Percentiles rank a stretch among this genome's conserved stretches.
phyloP scores from a whole-genome alignment of 768 basidiomycete species.

The Leccinum imitatum region DNA sequence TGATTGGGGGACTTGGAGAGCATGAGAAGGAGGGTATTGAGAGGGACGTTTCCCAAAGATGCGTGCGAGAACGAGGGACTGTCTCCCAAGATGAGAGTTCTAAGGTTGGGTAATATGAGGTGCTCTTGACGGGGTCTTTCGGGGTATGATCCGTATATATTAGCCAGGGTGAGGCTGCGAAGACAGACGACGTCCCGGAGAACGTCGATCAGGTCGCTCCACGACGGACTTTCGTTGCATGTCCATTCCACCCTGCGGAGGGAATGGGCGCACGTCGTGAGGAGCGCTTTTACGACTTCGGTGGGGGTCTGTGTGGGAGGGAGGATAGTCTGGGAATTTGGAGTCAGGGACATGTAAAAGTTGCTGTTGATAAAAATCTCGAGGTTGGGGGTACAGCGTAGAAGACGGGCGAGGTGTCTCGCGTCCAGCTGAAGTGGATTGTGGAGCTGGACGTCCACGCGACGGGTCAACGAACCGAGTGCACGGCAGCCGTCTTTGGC shows the following conservation, averaged over 20 bases:
- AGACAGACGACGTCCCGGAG: slow-evolving; percentile 36
- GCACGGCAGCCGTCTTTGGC: slow-evolving; percentile 20
- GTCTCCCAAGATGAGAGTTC: slow-evolving; percentile 43
- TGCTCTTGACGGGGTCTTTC: slow-evolving; percentile 21
- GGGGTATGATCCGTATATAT: slow-evolving; percentile 37
- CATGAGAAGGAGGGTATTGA: slow-evolving; percentile 42
- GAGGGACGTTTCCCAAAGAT: slow-evolving; percentile 34
- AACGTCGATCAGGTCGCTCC: slow-evolving; percentile 39
- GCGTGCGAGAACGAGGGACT: slow-evolving; percentile 33
- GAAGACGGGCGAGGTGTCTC: slow-evolving; percentile 34
- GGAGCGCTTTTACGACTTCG: slow-evolving; percentile 36
- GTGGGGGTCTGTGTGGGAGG: slow-evolving; percentile 29
- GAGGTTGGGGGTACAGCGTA: slow-evolving; percentile 44
- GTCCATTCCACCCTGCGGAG: slow-evolving; percentile 47
- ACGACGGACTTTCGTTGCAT: slow-evolving; percentile 43
- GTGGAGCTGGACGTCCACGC: slow-evolving; percentile 43
- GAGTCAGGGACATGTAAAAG: slow-evolving; percentile 25
- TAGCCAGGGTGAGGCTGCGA: slow-evolving; percentile 40
- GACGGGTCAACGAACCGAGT: slow-evolving; percentile 40
- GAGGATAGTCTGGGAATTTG: slow-evolving; percentile 19
- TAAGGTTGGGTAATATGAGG: slow-evolving; percentile 37
- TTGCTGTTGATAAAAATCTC: slow-evolving; percentile 44
- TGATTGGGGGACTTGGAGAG: slow-evolving; percentile 35
- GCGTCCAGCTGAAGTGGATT: slow-evolving; percentile 27
- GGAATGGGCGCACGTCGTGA: slow-evolving; percentile 32